Base-by-base conservation (phyloP, 106 monocot genomes). In the Apostasia ramifera region DNA sequence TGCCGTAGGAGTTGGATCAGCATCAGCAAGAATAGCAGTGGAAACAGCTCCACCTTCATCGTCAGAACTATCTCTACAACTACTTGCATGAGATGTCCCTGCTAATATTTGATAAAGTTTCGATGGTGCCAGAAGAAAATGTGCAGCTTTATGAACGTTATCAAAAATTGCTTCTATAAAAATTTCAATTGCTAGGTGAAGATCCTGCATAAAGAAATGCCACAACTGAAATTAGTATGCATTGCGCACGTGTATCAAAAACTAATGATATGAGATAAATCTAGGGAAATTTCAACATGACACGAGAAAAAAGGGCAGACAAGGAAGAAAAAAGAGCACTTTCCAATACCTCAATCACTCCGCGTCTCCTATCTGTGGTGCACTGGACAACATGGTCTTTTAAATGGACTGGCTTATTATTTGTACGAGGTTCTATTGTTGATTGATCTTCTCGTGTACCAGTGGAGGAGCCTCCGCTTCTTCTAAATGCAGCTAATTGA, bases 141-240 rank as follows among this genome's bases (percentile, higher is more conserved):
- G 83, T 55, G 83, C 85, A 15, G 79, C 87, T 58, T 98, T 93
- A 70, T 98, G 90, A 58, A 87, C 73, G 63, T 67, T 83, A 40
- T 92, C 87, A 74, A 98, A 98, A 63, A 83, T 67, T 50, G 87
- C 81, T 77, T 98, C 97, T 59, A 98, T 98, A 40, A 83, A 86
- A 67, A 98, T 87, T 64, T 98, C 97, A 71, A 92, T 93, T 65
- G 85, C 92, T 40, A 98, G 69, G 41, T 92, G 97, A 53, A 98
- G 89, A 82, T 98, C 97, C 95, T 97, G 83, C 5, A 63, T 47
- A 44, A 58, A 12, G 74, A 52, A 54, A 70, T 54, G 47, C 4
- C 46, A 73, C 3, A 55, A 15, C 68, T 55, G 40, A 70, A 81
- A 63, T 51, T n/a, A 63, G 37, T 45, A 41, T 44, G 12, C 66